Percentiles rank a stretch among this genome's conserved stretches.
phyloP scores from a whole-genome alignment of 345 rosid genomes.

The Linum trigynum region DNA sequence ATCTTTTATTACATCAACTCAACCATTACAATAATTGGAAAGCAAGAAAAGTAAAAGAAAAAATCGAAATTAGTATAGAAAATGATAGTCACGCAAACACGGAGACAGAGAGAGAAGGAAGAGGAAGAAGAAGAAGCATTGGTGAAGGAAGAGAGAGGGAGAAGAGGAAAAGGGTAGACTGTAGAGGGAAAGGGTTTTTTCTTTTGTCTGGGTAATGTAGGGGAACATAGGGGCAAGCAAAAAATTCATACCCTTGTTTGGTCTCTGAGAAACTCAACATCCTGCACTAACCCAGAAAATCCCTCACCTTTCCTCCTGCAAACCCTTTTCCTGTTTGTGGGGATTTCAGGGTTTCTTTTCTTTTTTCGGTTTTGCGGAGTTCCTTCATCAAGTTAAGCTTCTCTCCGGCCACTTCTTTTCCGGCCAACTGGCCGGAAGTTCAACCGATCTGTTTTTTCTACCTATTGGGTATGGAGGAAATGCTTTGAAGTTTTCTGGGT shows the following conservation, averaged over 20 bases:
- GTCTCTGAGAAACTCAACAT: constrained; percentile 13
- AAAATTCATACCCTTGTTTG: constrained; percentile 1
- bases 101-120: constrained; percentile 10
- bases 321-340: not conserved
- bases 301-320: not conserved
- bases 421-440: constrained; percentile 13
- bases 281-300: not conserved
- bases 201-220: constrained; percentile 33
- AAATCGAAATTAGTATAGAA: constrained; percentile 3
- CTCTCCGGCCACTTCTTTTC: not conserved
- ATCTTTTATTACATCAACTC: too few relatives aligned
- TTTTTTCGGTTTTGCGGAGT: too few relatives aligned
- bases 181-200: constrained; percentile 3
- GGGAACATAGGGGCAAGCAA: constrained; percentile 27
- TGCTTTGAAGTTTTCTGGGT: not conserved
- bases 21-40: not conserved
- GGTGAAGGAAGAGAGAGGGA: not conserved
- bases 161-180: constrained; percentile 6
- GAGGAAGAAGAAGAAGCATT: not conserved
- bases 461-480: not conserved
- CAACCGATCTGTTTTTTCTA: not conserved
- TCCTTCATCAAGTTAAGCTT: too few relatives aligned
- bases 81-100: not conserved
- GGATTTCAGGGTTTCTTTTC: not conserved
- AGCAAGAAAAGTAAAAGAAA: not conserved